Conservation (phyloP, 1,284 basidiomycete genomes). For the Ceratobasidium sp. region DNA sequence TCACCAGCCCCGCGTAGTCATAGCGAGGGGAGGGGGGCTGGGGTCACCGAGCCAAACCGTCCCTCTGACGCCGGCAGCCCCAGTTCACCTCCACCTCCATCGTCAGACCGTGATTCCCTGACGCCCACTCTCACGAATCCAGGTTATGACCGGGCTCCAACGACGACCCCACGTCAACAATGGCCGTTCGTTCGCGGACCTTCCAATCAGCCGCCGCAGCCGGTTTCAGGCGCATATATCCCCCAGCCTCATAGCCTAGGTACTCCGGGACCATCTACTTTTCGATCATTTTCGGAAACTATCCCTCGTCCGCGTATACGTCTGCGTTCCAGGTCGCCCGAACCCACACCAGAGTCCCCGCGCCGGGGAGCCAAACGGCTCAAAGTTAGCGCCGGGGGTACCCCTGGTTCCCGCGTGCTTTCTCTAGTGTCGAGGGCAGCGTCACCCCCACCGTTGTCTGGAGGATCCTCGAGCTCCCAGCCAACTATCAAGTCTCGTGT, state of each 20-base stretch:
- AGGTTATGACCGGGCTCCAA: slow-evolving; percentile 27
- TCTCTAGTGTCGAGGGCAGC: neutral
- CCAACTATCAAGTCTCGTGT: slow-evolving; percentile 34
- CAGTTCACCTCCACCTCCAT: slow-evolving; percentile 36
- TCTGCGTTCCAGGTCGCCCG: slow-evolving; percentile 33
- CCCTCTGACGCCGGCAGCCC: slow-evolving; percentile 3
- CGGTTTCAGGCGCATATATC: slow-evolving; percentile 32
- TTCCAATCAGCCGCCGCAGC: slow-evolving; percentile 13
- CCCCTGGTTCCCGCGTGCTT: neutral
- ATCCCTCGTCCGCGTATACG: slow-evolving; percentile 32
- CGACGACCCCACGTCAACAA: slow-evolving; percentile 17
- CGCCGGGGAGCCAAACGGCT: slow-evolving; percentile 26
- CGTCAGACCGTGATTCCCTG: slow-evolving; percentile 40
- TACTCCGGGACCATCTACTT: slow-evolving; percentile 12
- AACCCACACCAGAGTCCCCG: slow-evolving; percentile 18
- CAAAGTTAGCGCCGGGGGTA: slow-evolving; percentile 8
- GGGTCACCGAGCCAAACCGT: neutral
- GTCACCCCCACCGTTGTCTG: slow-evolving; percentile 36
- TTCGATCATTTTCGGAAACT: slow-evolving; percentile 37
- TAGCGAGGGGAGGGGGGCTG: slow-evolving; percentile 3
- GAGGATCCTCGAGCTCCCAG: slow-evolving; percentile 35
- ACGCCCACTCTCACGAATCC: slow-evolving; percentile 43
- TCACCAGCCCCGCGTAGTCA: slow-evolving; percentile 26
- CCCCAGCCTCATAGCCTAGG: slow-evolving; percentile 5
- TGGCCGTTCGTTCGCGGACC: slow-evolving; percentile 42